phyloP scores from a whole-genome alignment of 306 rosid species.

The Lathyrus sativus region DNA sequence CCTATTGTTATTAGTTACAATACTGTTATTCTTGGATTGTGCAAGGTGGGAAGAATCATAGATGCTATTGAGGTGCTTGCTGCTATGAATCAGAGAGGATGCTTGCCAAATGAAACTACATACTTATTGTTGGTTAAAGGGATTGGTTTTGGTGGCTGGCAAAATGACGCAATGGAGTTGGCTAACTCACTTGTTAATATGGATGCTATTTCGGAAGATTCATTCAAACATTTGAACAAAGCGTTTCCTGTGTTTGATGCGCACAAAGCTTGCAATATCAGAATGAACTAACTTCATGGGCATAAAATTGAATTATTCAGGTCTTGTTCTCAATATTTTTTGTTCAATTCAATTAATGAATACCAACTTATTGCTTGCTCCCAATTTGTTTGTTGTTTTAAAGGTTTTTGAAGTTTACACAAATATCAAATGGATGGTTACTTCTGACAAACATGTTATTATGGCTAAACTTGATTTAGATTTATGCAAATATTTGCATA shows the following conservation, averaged over 20 bases:
- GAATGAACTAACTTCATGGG: neutral
- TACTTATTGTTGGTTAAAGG: constrained; percentile 71
- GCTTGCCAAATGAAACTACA: constrained; percentile 72
- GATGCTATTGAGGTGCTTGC: constrained; percentile 46
- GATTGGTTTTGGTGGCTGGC: constrained; percentile 79
- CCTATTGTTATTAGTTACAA: constrained; percentile 75
- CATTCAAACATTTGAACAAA: constrained; percentile 47
- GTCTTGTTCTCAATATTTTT: neutral
- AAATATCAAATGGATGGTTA: neutral
- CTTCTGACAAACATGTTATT: no score
- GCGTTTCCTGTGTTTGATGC: constrained; percentile 63
- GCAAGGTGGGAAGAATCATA: constrained; percentile 58
- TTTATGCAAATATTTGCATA: no score
- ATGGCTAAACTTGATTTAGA: no score
- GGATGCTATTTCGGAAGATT: constrained; percentile 56
- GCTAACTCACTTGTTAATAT: constrained; percentile 59
- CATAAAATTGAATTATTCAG: neutral
- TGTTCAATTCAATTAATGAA: neutral
- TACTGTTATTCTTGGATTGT: constrained; percentile 72
- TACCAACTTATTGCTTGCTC: no score
- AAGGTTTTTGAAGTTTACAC: neutral
- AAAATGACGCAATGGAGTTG: constrained; percentile 68
- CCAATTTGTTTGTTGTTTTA: neutral
- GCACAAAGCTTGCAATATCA: constrained; percentile 52
- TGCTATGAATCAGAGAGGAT: constrained; percentile 69